phyloP scores from a whole-genome alignment of 2,329 filamentous ascomycete genomes.

The Aspergillus fijiensis region DNA sequence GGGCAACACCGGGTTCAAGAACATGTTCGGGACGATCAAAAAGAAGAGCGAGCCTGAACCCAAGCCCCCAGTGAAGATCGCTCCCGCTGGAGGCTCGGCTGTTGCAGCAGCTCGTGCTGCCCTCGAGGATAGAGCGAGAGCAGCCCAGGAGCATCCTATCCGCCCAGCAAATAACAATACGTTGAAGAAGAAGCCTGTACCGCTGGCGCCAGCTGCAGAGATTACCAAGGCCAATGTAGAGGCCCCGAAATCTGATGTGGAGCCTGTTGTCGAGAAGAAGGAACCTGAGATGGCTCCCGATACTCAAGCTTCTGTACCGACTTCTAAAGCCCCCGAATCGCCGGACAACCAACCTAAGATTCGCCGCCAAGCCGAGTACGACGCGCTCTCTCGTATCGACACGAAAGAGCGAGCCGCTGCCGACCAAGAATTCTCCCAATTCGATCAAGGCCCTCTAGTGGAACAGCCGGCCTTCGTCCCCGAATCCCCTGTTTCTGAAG shows the following conservation, averaged over 20 bases:
- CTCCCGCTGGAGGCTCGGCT: slow-evolving; percentile 34
- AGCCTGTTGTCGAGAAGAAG: slow-evolving; percentile 5
- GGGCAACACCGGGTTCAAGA: slow-evolving; percentile 44
- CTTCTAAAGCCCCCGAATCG: slow-evolving; percentile 30
- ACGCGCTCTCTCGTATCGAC: slow-evolving; percentile 61
- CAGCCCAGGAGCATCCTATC: slow-evolving; percentile 29
- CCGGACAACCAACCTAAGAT: slow-evolving; percentile 37
- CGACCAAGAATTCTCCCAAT: slow-evolving; percentile 59
- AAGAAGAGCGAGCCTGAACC: slow-evolving; percentile 32
- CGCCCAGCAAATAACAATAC: slow-evolving; percentile 26
- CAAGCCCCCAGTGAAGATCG: slow-evolving; percentile 34
- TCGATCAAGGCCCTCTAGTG: slow-evolving; percentile 83
- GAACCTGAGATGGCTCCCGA: slow-evolving; percentile 20
- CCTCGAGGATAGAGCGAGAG: slow-evolving; percentile 39
- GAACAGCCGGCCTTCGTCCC: slow-evolving; percentile 85
- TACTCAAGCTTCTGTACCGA: not conserved
- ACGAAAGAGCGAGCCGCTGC: slow-evolving; percentile 49
- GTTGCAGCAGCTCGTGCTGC: slow-evolving; percentile 46
- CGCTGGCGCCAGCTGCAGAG: slow-evolving; percentile 15
- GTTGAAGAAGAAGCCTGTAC: slow-evolving; percentile 38
- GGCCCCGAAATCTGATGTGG: slow-evolving; percentile 7
- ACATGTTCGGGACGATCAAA: slow-evolving; percentile 45
- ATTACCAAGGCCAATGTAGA: slow-evolving; percentile 11
- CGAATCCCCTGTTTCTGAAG: slow-evolving; percentile 33
- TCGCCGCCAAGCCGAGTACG: slow-evolving; percentile 53